Evolutionary conservation across 169 alveolate genomes (phyloP).

Genomic region (Cryptosporidium ryanae): DNA sequence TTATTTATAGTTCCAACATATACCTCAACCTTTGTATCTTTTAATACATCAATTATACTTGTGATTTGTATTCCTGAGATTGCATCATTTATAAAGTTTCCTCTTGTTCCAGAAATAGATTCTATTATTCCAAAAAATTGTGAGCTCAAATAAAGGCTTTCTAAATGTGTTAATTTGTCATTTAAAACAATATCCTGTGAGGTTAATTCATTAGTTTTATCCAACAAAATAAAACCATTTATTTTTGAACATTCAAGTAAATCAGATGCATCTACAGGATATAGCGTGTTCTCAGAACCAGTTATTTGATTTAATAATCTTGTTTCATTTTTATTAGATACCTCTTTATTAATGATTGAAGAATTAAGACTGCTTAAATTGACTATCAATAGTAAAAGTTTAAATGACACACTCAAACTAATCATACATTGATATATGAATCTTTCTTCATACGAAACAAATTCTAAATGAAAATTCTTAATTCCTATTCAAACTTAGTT

Average conservation of each 20-base stretch:
- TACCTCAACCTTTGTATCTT: slow-evolving; percentile 23
- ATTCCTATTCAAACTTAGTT: not conserved
- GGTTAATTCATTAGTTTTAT: not conserved
- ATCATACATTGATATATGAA: no score
- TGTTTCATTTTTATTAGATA: not conserved
- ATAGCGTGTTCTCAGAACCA: not conserved
- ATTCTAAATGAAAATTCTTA: not conserved
- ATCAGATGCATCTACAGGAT: slow-evolving; percentile 66
- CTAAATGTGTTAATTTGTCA: slow-evolving; percentile 1
- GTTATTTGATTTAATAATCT: not conserved
- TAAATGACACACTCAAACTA: no score
- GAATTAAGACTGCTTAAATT: no score
- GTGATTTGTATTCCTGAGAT: slow-evolving; percentile 37
- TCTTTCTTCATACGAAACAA: no score
- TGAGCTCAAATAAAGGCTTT: slow-evolving; percentile 21
- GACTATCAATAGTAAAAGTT: no score
- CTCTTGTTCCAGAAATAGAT: slow-evolving; percentile 66
- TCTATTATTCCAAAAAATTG: slow-evolving; percentile 72
- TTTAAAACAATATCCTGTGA: not conserved
- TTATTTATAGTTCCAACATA: slow-evolving; percentile 19
- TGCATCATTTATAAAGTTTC: slow-evolving; percentile 56
- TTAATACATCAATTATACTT: slow-evolving; percentile 14
- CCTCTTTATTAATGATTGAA: not conserved
- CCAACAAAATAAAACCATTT: slow-evolving; percentile 16
- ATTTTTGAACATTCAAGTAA: slow-evolving; percentile 61